Percentiles rank a stretch among this genome's conserved stretches.
Conservation (phyloP, 805 yeast genomes). For the Soucietia sequanensis region DNA sequence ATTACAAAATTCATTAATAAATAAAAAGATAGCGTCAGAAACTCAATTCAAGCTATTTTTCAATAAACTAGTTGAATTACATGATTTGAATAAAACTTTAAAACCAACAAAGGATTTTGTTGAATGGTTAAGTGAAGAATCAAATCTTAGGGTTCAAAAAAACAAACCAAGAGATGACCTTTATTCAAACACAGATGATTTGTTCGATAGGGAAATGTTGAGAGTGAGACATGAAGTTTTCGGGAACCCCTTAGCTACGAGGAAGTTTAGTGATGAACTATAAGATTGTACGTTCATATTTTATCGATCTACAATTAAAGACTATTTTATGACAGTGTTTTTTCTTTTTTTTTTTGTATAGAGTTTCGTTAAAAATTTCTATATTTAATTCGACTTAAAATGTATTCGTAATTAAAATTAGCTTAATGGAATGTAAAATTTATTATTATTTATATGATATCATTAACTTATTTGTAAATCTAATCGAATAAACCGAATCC, state of each 20-base stretch:
- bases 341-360: too few relatives aligned
- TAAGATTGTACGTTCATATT: too few relatives aligned
- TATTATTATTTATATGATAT: conserved; percentile 1
- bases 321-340: too few relatives aligned
- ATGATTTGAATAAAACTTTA: conserved; percentile 24
- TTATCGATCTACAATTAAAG: too few relatives aligned
- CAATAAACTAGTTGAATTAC: conserved; percentile 29
- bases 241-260: conserved; percentile 72
- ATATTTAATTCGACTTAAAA: too few relatives aligned
- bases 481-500: conserved; percentile 99
- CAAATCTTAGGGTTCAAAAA: conserved; percentile 11
- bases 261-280: conserved; percentile 57
- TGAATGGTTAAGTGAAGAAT: conserved; percentile 59
- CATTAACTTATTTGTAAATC: conserved; percentile 5
- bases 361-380: too few relatives aligned
- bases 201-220: conserved; percentile 33
- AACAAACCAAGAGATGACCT: conserved; percentile 26
- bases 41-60: conserved; percentile 43
- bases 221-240: conserved; percentile 63
- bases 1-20: conserved; percentile 32
- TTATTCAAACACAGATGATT: conserved; percentile 30
- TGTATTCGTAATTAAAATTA: background rate
- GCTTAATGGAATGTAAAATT: background rate
- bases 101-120: conserved; percentile 46
- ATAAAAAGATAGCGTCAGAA: conserved; percentile 25